Evolutionary conservation across 2,329 filamentous ascomycete species (phyloP).

Genomic region (Chaetomium sp.): DNA sequence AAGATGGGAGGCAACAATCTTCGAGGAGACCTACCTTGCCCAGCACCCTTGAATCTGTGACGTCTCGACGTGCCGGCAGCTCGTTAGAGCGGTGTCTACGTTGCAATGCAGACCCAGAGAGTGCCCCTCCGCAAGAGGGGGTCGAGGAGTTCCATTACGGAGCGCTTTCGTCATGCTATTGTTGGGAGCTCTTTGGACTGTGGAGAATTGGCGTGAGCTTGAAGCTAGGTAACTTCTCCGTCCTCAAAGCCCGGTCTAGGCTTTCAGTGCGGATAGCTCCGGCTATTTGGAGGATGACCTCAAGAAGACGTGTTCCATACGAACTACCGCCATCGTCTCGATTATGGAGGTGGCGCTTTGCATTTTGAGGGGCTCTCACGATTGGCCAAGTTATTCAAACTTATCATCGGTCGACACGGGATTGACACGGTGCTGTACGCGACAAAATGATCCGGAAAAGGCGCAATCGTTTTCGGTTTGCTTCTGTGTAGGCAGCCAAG

Average conservation of each 20-base stretch:
- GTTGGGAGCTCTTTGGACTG: not conserved
- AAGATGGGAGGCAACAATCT: not conserved
- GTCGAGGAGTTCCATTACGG: not conserved
- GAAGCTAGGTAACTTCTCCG: not conserved
- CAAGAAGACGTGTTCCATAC: constrained; percentile 3
- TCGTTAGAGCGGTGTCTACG: not conserved
- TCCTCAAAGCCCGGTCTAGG: not conserved
- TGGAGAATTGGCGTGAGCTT: not conserved
- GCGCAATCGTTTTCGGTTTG: not conserved
- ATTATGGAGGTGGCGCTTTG: constrained; percentile 13
- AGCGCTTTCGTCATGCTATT: constrained; percentile 14
- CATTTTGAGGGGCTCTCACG: not conserved
- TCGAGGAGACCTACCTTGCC: not conserved
- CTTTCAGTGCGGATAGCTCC: not conserved
- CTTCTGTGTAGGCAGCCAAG: constrained; percentile 14
- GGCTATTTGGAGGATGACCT: not conserved
- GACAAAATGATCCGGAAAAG: not conserved
- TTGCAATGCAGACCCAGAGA: not conserved
- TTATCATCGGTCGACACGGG: constrained; percentile 5
- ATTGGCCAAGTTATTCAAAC: constrained; percentile 2
- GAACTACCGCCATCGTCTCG: constrained; percentile 9
- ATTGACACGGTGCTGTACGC: constrained; percentile 17
- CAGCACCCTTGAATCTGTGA: not conserved
- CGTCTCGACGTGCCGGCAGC: not conserved
- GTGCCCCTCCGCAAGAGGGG: not conserved